Evolutionary conservation across 1,284 basidiomycete species (phyloP).

Genomic region (Sanghuangporus baumii): DNA sequence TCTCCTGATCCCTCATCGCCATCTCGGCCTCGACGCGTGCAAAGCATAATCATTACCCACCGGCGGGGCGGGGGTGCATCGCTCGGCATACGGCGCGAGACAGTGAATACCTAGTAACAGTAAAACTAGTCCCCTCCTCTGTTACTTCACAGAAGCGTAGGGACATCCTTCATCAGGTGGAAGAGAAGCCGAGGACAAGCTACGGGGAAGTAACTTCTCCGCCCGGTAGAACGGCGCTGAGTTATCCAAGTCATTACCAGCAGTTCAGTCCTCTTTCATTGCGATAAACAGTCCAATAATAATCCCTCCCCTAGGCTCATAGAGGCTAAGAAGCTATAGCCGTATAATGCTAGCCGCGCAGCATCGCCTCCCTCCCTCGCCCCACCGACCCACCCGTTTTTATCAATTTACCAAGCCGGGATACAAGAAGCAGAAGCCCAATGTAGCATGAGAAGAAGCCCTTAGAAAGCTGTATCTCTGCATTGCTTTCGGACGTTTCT

Average conservation of each 20-base stretch:
- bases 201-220: not conserved
- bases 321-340: not conserved
- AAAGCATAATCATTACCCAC: no score
- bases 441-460: not conserved
- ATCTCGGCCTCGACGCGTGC: no score
- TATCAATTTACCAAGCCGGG: not conserved
- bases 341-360: not conserved
- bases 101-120: not conserved
- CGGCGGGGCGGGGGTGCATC: no score
- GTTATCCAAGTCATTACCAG: not conserved
- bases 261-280: not conserved
- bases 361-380: not conserved
- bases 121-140: not conserved
- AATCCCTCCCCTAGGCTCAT: not conserved
- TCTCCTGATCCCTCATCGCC: no score
- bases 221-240: not conserved
- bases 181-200: not conserved
- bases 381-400: no score
- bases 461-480: not conserved
- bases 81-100: no score
- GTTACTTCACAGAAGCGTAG: not conserved
- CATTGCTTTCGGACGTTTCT: not conserved
- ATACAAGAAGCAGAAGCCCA: not conserved
- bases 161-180: not conserved
- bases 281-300: not conserved